phyloP scores from a whole-genome alignment of 805 yeast genomes.

The Candida endomychidarum region DNA sequence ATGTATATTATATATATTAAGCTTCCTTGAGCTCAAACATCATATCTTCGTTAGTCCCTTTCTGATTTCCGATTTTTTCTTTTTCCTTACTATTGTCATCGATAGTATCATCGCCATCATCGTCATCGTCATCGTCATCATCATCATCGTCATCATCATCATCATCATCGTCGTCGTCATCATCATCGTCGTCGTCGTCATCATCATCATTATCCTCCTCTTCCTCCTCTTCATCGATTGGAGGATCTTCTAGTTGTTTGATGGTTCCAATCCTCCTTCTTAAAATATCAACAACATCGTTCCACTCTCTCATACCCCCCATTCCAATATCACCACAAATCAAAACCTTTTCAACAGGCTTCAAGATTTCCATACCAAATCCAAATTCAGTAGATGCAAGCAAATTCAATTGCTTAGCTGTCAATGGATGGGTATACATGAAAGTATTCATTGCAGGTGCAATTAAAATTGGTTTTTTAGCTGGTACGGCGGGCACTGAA shows the following conservation, averaged over 20 bases:
- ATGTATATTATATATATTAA: background rate
- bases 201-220: slow-evolving; percentile 38
- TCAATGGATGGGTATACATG: slow-evolving; percentile 48
- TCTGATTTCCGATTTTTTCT: background rate
- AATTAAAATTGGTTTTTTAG: slow-evolving; percentile 42
- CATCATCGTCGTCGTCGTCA: slow-evolving; percentile 38
- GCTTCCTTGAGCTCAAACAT: slow-evolving; percentile 21
- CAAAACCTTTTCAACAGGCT: slow-evolving; percentile 47
- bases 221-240: slow-evolving; percentile 24
- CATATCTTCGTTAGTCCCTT: slow-evolving; percentile 20
- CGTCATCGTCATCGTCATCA: slow-evolving; percentile 28
- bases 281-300: slow-evolving; percentile 43
- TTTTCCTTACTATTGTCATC: slow-evolving; percentile 12
- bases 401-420: slow-evolving; percentile 38
- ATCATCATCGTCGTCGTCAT: slow-evolving; percentile 38
- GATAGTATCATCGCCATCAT: slow-evolving; percentile 15
- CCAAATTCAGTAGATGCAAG: slow-evolving; percentile 37
- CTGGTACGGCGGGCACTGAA: background rate
- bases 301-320: slow-evolving; percentile 54
- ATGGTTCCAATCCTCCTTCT: slow-evolving; percentile 33
- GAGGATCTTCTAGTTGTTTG: slow-evolving; percentile 24
- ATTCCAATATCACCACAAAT: slow-evolving; percentile 50
- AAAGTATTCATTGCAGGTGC: slow-evolving; percentile 52
- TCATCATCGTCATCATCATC: slow-evolving; percentile 40
- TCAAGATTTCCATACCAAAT: slow-evolving; percentile 43